Percentiles rank a stretch among this genome's conserved stretches.
Conservation (phyloP, 2,329 filamentous ascomycete genomes). For the Aspergillus pseudoglaucus region DNA sequence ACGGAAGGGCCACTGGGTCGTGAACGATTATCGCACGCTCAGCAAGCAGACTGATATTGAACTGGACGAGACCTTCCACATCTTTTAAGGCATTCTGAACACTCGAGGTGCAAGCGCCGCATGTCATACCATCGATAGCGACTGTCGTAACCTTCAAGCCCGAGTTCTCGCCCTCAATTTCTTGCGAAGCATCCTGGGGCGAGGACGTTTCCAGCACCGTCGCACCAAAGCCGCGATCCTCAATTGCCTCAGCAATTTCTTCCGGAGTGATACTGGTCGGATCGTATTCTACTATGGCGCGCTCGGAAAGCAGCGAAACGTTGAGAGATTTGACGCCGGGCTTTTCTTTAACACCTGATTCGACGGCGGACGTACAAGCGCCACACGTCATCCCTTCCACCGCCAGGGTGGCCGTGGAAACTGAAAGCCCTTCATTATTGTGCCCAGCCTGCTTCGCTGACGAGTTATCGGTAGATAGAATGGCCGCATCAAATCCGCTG, state of each 20-base stretch:
- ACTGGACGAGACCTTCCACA: constrained; percentile 71
- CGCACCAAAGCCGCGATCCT: constrained; percentile 71
- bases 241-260: constrained; percentile 53
- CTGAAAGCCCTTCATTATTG: constrained; percentile 22
- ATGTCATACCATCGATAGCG: constrained; percentile 94
- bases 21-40: constrained; percentile 87
- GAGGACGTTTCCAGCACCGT: constrained; percentile 66
- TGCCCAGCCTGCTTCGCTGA: constrained; percentile 41
- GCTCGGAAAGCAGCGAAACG: constrained; percentile 76
- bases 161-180: constrained; percentile 26
- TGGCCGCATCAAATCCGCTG: constrained; percentile 80
- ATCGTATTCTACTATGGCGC: constrained; percentile 80
- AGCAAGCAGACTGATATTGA: constrained; percentile 91
- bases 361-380: constrained; percentile 79
- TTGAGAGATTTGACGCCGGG: constrained; percentile 68
- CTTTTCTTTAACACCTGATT: constrained; percentile 70
- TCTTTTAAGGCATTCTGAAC: constrained; percentile 75
- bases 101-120: constrained; percentile 89
- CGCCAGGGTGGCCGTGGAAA: constrained; percentile 66
- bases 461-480: constrained; percentile 74
- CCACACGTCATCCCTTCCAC: constrained; percentile 89
- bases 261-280: constrained; percentile 46
- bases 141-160: constrained; percentile 67
- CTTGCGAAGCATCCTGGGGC: constrained; percentile 23
- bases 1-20: constrained; percentile 62